These are phyloP conservation scores for Aureoboletus auriporus DNA, from an alignment of 768 basidiomycete species.

Conservation along the genomic window DNA sequence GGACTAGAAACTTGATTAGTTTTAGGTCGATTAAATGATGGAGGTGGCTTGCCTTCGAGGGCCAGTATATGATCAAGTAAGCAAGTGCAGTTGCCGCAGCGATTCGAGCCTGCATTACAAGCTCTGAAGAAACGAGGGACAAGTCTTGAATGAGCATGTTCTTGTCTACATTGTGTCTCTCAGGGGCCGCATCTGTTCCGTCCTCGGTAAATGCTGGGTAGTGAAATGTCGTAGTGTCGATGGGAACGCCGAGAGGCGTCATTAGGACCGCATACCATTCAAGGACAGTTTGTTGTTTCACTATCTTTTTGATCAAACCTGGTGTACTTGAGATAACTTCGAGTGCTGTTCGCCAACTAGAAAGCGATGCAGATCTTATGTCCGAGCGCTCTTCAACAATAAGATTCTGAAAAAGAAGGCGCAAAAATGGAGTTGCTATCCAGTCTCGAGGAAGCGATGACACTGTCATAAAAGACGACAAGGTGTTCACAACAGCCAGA, in stretches of 20 bases:
- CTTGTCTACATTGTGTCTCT: slow-evolving; percentile 94
- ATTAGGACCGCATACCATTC: slow-evolving; percentile 88
- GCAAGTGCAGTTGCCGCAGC: slow-evolving; percentile 78
- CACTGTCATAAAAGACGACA: slow-evolving; percentile 82
- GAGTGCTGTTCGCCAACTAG: slow-evolving; percentile 72
- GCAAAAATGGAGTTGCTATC: slow-evolving; percentile 73
- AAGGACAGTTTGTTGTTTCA: slow-evolving; percentile 58
- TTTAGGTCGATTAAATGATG: neutral
- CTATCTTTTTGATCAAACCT: slow-evolving; percentile 47
- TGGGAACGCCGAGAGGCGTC: slow-evolving; percentile 81
- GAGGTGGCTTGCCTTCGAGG: slow-evolving; percentile 41
- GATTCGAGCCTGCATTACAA: slow-evolving; percentile 74
- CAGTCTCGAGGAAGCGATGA: slow-evolving; percentile 72
- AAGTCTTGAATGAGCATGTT: slow-evolving; percentile 90
- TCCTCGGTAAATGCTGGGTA: slow-evolving; percentile 49
- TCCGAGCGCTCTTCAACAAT: slow-evolving; percentile 87
- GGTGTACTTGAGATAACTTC: slow-evolving; percentile 44
- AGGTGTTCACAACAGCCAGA: slow-evolving; percentile 84
- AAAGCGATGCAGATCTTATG: slow-evolving; percentile 68
- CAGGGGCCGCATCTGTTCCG: slow-evolving; percentile 41
- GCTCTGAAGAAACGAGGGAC: slow-evolving; percentile 71
- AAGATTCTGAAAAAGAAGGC: slow-evolving; percentile 90
- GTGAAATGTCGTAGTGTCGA: slow-evolving; percentile 70
- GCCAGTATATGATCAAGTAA: slow-evolving; percentile 64
- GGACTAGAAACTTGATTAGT: slow-evolving; percentile 22